Conservation (phyloP, 2,329 filamentous ascomycete genomes). For the Aureobasidium zeae region DNA sequence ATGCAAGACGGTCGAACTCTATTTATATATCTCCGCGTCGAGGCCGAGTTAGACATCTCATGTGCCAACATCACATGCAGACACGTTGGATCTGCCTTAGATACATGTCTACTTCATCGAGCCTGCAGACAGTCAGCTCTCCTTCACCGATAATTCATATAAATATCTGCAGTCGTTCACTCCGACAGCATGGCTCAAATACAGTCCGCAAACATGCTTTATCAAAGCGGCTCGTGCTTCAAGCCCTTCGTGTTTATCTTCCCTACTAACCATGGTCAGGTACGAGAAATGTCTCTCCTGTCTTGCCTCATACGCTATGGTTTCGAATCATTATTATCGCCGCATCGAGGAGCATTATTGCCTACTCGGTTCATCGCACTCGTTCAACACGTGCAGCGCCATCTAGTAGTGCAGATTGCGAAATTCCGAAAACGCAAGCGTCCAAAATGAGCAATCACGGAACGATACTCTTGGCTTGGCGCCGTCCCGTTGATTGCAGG, state of each 20-base stretch:
- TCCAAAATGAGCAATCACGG: neutral
- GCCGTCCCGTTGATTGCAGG: conserved; percentile 4
- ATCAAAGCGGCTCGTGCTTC: conserved; percentile 10
- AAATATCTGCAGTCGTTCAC: neutral
- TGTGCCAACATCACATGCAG: conserved; percentile 14
- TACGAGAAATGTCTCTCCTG: too few relatives aligned
- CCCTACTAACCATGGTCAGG: conserved; percentile 1
- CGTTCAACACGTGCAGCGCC: too few relatives aligned
- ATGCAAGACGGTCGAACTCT: conserved; percentile 13
- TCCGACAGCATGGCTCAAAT: neutral
- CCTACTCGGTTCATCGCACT: too few relatives aligned
- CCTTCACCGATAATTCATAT: neutral
- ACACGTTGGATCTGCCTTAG: conserved; percentile 4
- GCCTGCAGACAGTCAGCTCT: conserved; percentile 6
- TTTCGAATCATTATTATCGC: too few relatives aligned
- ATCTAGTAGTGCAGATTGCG: too few relatives aligned
- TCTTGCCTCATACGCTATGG: too few relatives aligned
- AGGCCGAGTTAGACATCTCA: conserved; percentile 10
- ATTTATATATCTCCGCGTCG: conserved; percentile 13
- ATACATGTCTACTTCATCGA: neutral
- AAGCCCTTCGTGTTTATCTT: neutral
- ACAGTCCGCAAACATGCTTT: conserved; percentile 11
- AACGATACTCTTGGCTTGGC: neutral
- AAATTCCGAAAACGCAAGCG: neutral
- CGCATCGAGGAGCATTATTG: too few relatives aligned